These are phyloP conservation scores for Metarhizium album DNA, from an alignment of 2,329 filamentous ascomycete species.

Conservation along the genomic window DNA sequence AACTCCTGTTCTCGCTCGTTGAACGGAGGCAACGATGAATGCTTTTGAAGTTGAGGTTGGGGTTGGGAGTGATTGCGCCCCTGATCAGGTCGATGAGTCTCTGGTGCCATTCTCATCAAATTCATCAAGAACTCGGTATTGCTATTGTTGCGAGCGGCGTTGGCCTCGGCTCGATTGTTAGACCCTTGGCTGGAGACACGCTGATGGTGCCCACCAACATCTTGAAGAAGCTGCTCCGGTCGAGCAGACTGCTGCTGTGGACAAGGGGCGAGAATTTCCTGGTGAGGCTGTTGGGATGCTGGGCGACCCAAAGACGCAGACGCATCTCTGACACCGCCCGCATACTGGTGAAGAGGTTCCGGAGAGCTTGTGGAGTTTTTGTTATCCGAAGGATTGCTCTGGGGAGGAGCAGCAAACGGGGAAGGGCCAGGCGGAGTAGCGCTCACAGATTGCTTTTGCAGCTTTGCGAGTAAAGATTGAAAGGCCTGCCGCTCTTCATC, in stretches of 20 bases:
- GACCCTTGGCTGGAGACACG: slow-evolving; percentile 41
- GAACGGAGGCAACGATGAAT: slow-evolving; percentile 35
- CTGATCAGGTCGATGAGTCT: slow-evolving; percentile 41
- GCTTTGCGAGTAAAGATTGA: slow-evolving; percentile 69
- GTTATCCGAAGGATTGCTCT: slow-evolving; percentile 16
- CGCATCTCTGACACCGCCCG: slow-evolving; percentile 34
- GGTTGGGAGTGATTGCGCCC: slow-evolving; percentile 9
- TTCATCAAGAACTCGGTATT: slow-evolving; percentile 81
- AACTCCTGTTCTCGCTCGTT: slow-evolving; percentile 40
- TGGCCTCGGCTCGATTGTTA: slow-evolving; percentile 32
- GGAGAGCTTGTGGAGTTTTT: slow-evolving; percentile 35
- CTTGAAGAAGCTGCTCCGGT: slow-evolving; percentile 50
- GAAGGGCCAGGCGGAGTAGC: slow-evolving; percentile 35
- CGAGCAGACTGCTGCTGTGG: slow-evolving; percentile 40
- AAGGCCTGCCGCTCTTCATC: slow-evolving; percentile 79
- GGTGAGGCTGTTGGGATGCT: slow-evolving; percentile 27
- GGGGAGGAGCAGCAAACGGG: slow-evolving; percentile 31
- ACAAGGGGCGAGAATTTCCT: slow-evolving; percentile 43
- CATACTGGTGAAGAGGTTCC: slow-evolving; percentile 36
- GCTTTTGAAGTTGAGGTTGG: slow-evolving; percentile 15
- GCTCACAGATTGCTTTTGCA: slow-evolving; percentile 48
- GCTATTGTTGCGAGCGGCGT: slow-evolving; percentile 37
- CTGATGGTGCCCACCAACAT: slow-evolving; percentile 49
- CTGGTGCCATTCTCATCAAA: slow-evolving; percentile 54
- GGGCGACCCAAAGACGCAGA: slow-evolving; percentile 29